Evolutionary conservation across 768 basidiomycete genomes (phyloP).

Genomic region (Panus rudis): DNA sequence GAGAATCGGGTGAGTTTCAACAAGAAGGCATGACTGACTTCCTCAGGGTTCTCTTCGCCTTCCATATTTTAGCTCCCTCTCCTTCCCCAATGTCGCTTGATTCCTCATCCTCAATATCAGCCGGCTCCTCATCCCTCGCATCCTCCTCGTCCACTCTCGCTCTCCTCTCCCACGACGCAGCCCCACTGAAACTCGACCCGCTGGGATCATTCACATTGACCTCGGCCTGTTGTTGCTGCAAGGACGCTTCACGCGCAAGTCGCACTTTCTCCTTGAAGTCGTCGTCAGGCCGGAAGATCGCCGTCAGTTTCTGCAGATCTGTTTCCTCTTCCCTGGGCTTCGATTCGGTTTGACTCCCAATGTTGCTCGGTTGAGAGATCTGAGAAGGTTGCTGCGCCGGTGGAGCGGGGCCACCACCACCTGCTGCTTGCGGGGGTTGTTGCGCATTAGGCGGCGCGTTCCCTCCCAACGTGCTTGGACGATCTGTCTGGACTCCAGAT

Average conservation of each 20-base stretch:
- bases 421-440: constrained; percentile 23
- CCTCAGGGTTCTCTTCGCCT: constrained; percentile 77
- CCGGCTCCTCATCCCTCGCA: constrained; percentile 63
- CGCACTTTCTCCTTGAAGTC: constrained; percentile 80
- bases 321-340: constrained; percentile 31
- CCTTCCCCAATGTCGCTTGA: constrained; percentile 55
- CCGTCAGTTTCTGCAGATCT: constrained; percentile 47
- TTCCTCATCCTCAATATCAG: constrained; percentile 58
- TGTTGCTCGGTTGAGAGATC: neutral
- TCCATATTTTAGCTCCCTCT: constrained; percentile 74
- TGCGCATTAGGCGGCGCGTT: constrained; percentile 32
- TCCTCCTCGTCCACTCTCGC: constrained; percentile 57
- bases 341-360: constrained; percentile 5
- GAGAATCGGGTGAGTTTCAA: no score
- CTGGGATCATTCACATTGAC: constrained; percentile 22
- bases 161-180: constrained; percentile 46
- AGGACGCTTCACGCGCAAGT: constrained; percentile 52
- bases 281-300: constrained; percentile 85
- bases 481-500: constrained; percentile 43
- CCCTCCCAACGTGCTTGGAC: constrained; percentile 35
- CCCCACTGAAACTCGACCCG: constrained; percentile 26
- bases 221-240: constrained; percentile 40
- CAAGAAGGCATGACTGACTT: constrained; percentile 53
- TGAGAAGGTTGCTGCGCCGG: constrained; percentile 22
- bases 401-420: constrained; percentile 13